A percentile compares a stretch with the other conserved stretches of the same genome.
Evolutionary conservation across 441 rosid genomes (phyloP).

Genomic region (Codiaeum variegatum): DNA sequence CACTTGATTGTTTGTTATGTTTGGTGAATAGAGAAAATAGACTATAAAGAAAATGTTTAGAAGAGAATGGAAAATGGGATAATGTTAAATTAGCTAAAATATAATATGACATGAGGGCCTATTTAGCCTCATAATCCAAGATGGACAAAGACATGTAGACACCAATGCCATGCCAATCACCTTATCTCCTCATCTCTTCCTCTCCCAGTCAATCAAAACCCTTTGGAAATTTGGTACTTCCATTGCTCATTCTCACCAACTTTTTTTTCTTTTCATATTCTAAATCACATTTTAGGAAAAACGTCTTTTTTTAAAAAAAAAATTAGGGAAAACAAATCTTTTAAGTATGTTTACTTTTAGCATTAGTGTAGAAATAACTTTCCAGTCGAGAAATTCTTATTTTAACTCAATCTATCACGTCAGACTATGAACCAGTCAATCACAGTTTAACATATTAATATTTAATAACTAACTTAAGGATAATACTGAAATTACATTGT

Average conservation of each 20-base stretch:
- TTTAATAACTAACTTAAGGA: too few species aligned
- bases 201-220: constrained; percentile 3
- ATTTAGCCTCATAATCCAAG: background rate
- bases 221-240: background rate
- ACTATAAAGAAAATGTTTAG: background rate
- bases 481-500: too few species aligned
- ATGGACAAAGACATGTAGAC: constrained; percentile 1
- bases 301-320: too few species aligned
- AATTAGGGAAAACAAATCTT: too few species aligned
- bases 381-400: too few species aligned
- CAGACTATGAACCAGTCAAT: too few species aligned
- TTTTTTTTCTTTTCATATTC: background rate
- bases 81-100: background rate
- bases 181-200: constrained; percentile 36
- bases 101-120: background rate
- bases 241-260: background rate
- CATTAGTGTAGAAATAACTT: too few species aligned
- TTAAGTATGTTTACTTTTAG: too few species aligned
- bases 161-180: constrained; percentile 30
- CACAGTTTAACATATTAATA: too few species aligned
- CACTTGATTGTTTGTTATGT: too few species aligned
- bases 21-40: background rate
- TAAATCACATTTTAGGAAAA: too few species aligned
- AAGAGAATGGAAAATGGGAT: background rate
- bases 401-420: too few species aligned